Evolutionary conservation across 2,329 filamentous ascomycete genomes (phyloP), one percentile per base, ranked within the genome.

Genomic region (Zalaria sp.): DNA sequence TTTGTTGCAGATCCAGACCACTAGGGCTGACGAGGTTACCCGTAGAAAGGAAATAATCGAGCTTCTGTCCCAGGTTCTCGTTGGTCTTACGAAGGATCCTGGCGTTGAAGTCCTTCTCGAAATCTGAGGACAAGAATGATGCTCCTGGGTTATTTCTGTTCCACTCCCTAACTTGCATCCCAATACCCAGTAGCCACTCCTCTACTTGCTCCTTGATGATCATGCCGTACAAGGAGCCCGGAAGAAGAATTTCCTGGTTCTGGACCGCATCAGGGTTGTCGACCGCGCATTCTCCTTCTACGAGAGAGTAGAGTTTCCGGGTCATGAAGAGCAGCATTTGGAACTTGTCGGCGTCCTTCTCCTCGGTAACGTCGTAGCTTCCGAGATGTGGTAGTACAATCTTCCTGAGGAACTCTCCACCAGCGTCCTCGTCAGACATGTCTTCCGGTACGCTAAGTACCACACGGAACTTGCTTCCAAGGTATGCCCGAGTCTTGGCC

Each of bases 191-290:
- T 11, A 98, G 68, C 67, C 89, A 86, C 58, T 96, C 91, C 46
- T 98, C 89, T 6, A 98, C 68, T 44, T 82, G 78, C 61, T 98
- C 91, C 66, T 98, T 98, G 51, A 98, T 67, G 41, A 98, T 87
- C 78, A 91, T 89, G 43, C 85, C 85, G 57, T 93, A 98, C 8
- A 98, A 67, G 57, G 93, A 93, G 5, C 91, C 89, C 41, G 89
- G 89, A 2, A 98, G 75, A 25, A 98, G 69, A 44, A 96, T 81
- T 62, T 98, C 91, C 57, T 98, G 91, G 61, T 93, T 94, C 55
- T 93, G 88, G 11, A 95, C 81, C 7, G 91, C 86, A 72, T 98
- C 91, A 1, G 91, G 89, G 56, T 98, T 96, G 66, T 98, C 91
- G 4, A 88, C 78, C 4, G 86, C 75, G 59, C 89, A 96, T 49